These are phyloP conservation scores for Knoxdaviesia capensis DNA, from an alignment of 2,329 filamentous ascomycete species.

Conservation along the genomic window DNA sequence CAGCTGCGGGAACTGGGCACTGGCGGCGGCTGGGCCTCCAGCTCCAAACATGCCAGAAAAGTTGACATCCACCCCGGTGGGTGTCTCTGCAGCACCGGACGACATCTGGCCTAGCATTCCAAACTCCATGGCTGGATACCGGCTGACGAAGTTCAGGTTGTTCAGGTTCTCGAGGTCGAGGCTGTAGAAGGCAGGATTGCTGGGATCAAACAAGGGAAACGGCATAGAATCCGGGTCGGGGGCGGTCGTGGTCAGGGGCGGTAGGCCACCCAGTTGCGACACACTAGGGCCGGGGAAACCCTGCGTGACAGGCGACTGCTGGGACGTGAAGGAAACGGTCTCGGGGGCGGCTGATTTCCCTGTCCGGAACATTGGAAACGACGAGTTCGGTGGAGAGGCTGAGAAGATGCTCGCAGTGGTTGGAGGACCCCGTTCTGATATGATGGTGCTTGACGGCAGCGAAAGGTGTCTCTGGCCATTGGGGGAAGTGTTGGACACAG, in stretches of 20 bases:
- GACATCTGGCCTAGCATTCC: constrained; percentile 94
- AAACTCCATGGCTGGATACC: constrained; percentile 90
- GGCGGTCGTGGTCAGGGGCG: no score
- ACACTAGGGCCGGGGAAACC: constrained; percentile 27
- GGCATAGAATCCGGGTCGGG: constrained; percentile 18
- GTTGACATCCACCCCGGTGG: constrained; percentile 15
- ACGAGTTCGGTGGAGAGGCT: constrained; percentile 21
- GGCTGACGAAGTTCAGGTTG: constrained; percentile 53
- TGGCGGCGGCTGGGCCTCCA: background rate
- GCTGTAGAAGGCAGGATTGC: constrained; percentile 83
- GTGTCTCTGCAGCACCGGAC: constrained; percentile 57
- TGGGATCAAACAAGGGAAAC: constrained; percentile 61
- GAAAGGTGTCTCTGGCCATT: constrained; percentile 25
- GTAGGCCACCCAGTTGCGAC: no score
- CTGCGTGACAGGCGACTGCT: constrained; percentile 56
- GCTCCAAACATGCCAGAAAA: constrained; percentile 8
- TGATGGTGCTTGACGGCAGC: constrained; percentile 20
- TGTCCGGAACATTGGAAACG: constrained; percentile 29
- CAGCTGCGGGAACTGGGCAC: constrained; percentile 11
- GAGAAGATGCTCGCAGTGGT: constrained; percentile 24
- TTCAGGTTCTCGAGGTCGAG: constrained; percentile 88
- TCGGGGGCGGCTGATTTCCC: constrained; percentile 20
- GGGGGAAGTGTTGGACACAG: constrained; percentile 16
- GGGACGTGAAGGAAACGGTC: constrained; percentile 35
- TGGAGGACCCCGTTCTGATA: constrained; percentile 7